phyloP scores from a whole-genome alignment of 1,284 basidiomycete species.

The Coniferiporia weirii region DNA sequence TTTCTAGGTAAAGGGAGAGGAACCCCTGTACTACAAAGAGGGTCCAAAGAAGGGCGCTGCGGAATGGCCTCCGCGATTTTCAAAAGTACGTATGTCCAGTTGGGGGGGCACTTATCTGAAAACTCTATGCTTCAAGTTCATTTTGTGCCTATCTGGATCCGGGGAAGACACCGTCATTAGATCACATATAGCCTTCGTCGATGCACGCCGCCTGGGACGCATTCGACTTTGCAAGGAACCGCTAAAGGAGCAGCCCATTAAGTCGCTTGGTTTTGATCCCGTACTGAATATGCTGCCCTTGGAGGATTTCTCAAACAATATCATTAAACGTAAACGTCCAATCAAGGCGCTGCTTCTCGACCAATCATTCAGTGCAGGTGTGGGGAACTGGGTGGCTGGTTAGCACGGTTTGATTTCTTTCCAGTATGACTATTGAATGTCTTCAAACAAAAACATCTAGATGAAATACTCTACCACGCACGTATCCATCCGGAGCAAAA shows the following conservation, averaged over 20 bases:
- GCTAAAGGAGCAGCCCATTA: conserved; percentile 61
- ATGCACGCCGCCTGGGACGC: conserved; percentile 69
- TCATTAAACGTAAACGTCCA: conserved; percentile 60
- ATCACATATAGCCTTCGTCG: conserved; percentile 57
- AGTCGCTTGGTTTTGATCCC: conserved; percentile 73
- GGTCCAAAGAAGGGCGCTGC: conserved; percentile 43
- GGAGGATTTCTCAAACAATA: conserved; percentile 46
- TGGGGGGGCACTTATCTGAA: neutral
- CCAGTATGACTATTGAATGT: neutral
- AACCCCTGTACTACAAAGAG: conserved; percentile 60
- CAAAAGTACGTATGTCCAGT: conserved; percentile 46
- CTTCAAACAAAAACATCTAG: conserved; percentile 31
- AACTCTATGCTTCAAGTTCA: conserved; percentile 42
- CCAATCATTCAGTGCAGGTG: conserved; percentile 76
- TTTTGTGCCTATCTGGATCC: conserved; percentile 44
- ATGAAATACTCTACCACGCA: conserved; percentile 79
- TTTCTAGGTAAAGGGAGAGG: conserved; percentile 55
- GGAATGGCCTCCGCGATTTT: conserved; percentile 75
- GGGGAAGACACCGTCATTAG: conserved; percentile 21
- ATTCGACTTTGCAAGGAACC: conserved; percentile 62
- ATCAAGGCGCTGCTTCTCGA: conserved; percentile 79
- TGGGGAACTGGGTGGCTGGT: conserved; percentile 86
- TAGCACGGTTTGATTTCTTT: conserved; percentile 20
- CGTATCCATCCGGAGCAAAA: conserved; percentile 73
- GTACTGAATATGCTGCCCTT: conserved; percentile 66